Evolutionary conservation across 2,329 filamentous ascomycete genomes (phyloP).

Genomic region (Mollisia scopiformis): DNA sequence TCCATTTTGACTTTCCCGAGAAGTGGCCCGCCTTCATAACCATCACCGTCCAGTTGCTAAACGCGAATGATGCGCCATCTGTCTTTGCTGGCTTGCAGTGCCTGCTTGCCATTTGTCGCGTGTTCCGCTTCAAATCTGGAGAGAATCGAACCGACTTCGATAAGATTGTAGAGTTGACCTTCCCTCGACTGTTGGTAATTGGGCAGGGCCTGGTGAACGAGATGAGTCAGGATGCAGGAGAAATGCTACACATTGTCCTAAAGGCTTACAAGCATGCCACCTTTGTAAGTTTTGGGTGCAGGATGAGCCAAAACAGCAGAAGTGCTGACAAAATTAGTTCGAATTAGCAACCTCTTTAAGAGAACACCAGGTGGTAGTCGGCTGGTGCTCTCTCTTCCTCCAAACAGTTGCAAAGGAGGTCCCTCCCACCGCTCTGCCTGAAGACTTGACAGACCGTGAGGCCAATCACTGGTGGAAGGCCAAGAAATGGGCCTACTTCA

Average conservation of each 20-base stretch:
- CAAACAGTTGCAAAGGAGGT: conserved; percentile 84
- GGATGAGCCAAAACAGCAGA: conserved; percentile 14
- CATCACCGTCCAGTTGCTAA: conserved; percentile 85
- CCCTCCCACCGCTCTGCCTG: conserved; percentile 76
- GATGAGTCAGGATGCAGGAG: conserved; percentile 89
- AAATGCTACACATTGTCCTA: conserved; percentile 93
- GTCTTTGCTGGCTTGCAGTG: conserved; percentile 95
- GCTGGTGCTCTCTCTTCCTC: conserved; percentile 95
- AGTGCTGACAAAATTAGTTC: conserved; percentile 60
- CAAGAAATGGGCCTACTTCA: conserved; percentile 99
- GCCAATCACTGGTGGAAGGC: conserved; percentile 99
- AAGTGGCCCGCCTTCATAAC: conserved; percentile 95
- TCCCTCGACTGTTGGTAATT: conserved; percentile 84
- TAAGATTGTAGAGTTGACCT: conserved; percentile 88
- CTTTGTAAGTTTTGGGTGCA: conserved; percentile 67
- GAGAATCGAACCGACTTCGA: conserved; percentile 88
- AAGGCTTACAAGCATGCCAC: conserved; percentile 99
- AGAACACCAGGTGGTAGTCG: conserved; percentile 81
- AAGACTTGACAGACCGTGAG: conserved; percentile 83
- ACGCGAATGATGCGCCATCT: conserved; percentile 81
- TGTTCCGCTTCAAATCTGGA: conserved; percentile 88
- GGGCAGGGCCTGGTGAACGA: conserved; percentile 89
- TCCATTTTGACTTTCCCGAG: conserved; percentile 92
- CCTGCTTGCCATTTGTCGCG: conserved; percentile 89
- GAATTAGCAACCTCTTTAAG: conserved; percentile 81